Percentiles rank a stretch among this genome's conserved stretches.
Evolutionary conservation across 176 grass and related monocot species (phyloP).

Genomic region (Coix lacrymajobi): DNA sequence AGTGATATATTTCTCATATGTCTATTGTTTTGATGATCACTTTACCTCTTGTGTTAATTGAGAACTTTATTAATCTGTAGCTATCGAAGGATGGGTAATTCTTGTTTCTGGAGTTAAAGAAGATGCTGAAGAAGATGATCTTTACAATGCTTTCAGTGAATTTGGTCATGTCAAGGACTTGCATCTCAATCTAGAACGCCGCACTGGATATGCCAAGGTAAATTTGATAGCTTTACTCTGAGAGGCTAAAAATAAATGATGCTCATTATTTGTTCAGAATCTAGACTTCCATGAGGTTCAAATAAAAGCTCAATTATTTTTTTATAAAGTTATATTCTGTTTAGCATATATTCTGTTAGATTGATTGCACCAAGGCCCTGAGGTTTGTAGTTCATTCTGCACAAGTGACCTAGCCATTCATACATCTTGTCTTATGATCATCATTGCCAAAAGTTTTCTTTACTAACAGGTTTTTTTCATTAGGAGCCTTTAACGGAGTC

Average conservation of each 20-base stretch:
- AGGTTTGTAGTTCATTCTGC: background rate
- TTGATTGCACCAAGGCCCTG: background rate
- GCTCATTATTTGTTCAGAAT: background rate
- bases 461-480: background rate
- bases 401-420: background rate
- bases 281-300: background rate
- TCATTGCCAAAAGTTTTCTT: background rate
- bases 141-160: slow-evolving; percentile 49
- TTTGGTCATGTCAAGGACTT: slow-evolving; percentile 51
- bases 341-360: background rate
- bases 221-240: slow-evolving; percentile 22
- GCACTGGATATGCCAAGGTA: slow-evolving; percentile 57
- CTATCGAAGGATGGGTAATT: slow-evolving; percentile 62
- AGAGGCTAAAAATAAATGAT: background rate
- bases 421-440: background rate
- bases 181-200: slow-evolving; percentile 54
- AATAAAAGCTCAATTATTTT: background rate
- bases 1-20: background rate
- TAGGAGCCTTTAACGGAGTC: background rate
- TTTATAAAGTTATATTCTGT: background rate
- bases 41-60: background rate
- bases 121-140: slow-evolving; percentile 44
- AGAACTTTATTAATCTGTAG: slow-evolving; percentile 13
- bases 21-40: background rate
- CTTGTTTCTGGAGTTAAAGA: slow-evolving; percentile 53